Conservation (phyloP, 2,329 filamentous ascomycete species). For the Cephalotrichum gorgonifer region DNA sequence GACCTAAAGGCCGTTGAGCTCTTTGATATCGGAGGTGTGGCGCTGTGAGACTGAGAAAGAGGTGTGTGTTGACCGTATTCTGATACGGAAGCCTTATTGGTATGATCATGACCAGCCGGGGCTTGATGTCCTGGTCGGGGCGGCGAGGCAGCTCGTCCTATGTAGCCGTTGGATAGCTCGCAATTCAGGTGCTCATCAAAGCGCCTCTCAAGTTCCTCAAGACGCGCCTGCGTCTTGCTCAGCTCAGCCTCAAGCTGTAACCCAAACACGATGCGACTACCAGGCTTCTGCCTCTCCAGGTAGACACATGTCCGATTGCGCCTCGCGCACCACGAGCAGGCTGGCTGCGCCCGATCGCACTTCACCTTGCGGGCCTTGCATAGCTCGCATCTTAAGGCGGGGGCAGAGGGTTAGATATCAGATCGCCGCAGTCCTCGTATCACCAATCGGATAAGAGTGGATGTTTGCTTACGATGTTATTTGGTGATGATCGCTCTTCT, state of each 20-base stretch:
- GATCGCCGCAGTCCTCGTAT: too few relatives aligned
- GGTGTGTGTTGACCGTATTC: background rate
- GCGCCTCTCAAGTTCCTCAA: conserved; percentile 29
- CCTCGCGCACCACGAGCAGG: conserved; percentile 62
- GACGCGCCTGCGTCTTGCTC: conserved; percentile 38
- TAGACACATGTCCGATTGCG: conserved; percentile 60
- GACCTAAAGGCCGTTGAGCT: background rate
- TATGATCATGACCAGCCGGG: background rate
- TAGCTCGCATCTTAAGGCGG: conserved; percentile 25
- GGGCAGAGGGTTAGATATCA: background rate
- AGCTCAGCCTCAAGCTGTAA: conserved; percentile 47
- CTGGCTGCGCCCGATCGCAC: conserved; percentile 43
- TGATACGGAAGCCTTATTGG: background rate
- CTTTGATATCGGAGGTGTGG: background rate
- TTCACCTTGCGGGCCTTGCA: conserved; percentile 35
- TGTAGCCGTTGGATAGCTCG: conserved; percentile 14
- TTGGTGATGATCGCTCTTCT: conserved; percentile 25
- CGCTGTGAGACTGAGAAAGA: background rate
- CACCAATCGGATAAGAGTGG: background rate
- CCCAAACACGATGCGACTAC: conserved; percentile 50
- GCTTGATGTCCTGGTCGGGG: background rate
- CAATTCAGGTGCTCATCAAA: conserved; percentile 30
- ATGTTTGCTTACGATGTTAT: conserved; percentile 29
- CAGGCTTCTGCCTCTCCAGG: conserved; percentile 60
- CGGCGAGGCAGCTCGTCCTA: background rate